Conservation (phyloP, 305 asterid genomes). For the Solanum hybrid region DNA sequence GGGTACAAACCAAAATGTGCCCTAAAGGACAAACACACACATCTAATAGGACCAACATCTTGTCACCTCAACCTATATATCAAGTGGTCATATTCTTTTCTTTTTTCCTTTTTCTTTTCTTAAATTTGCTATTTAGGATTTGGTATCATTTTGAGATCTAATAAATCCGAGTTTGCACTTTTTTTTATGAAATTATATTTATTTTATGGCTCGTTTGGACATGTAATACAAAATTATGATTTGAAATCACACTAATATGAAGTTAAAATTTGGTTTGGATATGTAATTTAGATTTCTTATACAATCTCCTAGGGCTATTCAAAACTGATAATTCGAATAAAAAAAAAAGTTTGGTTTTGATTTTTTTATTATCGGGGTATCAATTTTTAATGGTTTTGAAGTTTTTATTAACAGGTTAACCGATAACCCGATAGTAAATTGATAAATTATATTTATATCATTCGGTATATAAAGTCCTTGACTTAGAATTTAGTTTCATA, state of each 20-base stretch:
- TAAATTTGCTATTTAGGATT: neutral
- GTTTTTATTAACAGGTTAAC: no score
- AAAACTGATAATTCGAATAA: neutral
- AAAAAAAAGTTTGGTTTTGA: neutral
- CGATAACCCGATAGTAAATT: no score
- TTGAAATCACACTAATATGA: neutral
- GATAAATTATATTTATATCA: no score
- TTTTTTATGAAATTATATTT: neutral
- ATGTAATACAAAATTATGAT: no score
- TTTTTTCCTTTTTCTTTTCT: neutral
- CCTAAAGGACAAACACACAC: neutral
- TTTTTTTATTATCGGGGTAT: no score
- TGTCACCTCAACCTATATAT: neutral
- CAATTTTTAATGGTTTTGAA: neutral
- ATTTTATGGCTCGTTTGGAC: no score
- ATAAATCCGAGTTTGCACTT: neutral
- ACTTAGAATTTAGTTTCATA: neutral
- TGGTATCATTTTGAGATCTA: neutral
- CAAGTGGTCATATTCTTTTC: neutral
- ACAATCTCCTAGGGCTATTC: no score
- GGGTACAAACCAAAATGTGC: neutral
- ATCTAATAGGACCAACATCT: neutral
- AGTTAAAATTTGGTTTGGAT: neutral
- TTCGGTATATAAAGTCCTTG: neutral
- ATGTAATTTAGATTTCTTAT: no score